Base-by-base conservation (phyloP, 1,284 basidiomycete species). In the Cronartium ribicola region DNA sequence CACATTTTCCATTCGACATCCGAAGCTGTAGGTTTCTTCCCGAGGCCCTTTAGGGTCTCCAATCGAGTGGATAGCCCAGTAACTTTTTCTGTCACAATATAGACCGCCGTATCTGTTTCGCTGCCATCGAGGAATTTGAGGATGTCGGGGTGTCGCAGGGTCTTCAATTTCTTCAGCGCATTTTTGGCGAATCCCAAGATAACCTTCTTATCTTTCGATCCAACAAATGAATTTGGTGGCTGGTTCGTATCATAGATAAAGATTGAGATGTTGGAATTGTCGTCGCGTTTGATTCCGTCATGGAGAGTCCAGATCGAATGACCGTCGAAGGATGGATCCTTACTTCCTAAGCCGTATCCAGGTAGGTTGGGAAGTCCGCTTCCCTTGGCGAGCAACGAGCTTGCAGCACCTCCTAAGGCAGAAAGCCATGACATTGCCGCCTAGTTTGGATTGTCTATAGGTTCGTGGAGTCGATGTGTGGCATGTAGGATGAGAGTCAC, bases 51-150 rank as follows among this genome's bases (percentile, higher is more conserved):
- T 3, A n/a, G 17, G 7, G 75, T 57, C 44, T 79, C 87, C 87
- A 90, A 40, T 87, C 84, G 44, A 86, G 83, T 60, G 94, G 81
- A 0, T 87, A 98, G 83, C 3, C 93, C 92, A 22, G 87, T 85
- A 6, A 98, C 90, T 3, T 90, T 89, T 82, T 98, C 96, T 0
- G 95, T 97, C 83, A 96, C 91, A 78, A 99, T 92, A 82, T 93
- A 91, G 55, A 98, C 87, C 0, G 87, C 87, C 0, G 87, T 87
- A 63, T 95, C 92, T 1, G 92, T 90, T 80, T 97, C 94, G 5
- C 92, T 88, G 0, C 87, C 91, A 77, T 96, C 94, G 83, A 98
- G 88, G 82, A 96, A 95, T 80, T 91, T 94, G 78, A 99, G 87
- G 3, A 98, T 88, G 81, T 98, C 91, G 0, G 96, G 96, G 84